Evolutionary conservation across 148 eudicot species (phyloP).

Genomic region (Nepenthes gracilis): DNA sequence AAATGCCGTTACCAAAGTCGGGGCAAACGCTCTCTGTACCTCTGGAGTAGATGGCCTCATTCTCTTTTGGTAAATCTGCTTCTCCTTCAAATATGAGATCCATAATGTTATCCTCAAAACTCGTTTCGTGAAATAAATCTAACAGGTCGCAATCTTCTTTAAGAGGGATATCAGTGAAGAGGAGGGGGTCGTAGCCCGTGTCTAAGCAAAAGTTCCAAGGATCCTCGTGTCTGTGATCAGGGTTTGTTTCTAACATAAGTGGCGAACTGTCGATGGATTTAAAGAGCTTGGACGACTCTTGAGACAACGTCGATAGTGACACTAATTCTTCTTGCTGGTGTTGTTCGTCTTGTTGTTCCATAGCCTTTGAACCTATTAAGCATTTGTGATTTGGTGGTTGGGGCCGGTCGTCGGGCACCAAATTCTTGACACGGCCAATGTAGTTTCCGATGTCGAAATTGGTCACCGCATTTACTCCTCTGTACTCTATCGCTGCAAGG

Average conservation of each 20-base stretch:
- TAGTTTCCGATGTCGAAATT: constrained; percentile 80
- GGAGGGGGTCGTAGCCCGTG: constrained; percentile 22
- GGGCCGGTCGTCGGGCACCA: constrained; percentile 7
- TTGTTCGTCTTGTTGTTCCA: constrained; percentile 11
- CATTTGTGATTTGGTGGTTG: constrained; percentile 7
- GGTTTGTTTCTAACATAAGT: constrained; percentile 19
- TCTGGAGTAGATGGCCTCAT: too few relatives aligned
- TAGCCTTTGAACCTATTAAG: neutral
- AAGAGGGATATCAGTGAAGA: constrained; percentile 38
- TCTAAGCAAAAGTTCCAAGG: constrained; percentile 76
- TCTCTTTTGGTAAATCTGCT: constrained; percentile 1
- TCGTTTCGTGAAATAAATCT: constrained; percentile 38
- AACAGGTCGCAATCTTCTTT: constrained; percentile 27
- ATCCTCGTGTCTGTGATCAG: constrained; percentile 30
- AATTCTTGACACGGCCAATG: constrained; percentile 38
- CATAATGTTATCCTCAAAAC: constrained; percentile 44
- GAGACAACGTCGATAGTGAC: constrained; percentile 13
- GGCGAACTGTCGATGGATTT: constrained; percentile 13
- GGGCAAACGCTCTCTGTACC: too few relatives aligned
- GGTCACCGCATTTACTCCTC: constrained; percentile 89
- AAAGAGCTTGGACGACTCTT: constrained; percentile 15
- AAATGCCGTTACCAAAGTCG: too few relatives aligned
- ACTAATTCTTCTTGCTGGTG: constrained; percentile 6
- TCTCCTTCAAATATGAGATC: constrained; percentile 54
- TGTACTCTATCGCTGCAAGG: constrained; percentile 80